A percentile compares a stretch with the other conserved stretches of the same genome.
Evolutionary conservation across 352 stramenopile species (phyloP).

Genomic region (Achlya hypogyna): DNA sequence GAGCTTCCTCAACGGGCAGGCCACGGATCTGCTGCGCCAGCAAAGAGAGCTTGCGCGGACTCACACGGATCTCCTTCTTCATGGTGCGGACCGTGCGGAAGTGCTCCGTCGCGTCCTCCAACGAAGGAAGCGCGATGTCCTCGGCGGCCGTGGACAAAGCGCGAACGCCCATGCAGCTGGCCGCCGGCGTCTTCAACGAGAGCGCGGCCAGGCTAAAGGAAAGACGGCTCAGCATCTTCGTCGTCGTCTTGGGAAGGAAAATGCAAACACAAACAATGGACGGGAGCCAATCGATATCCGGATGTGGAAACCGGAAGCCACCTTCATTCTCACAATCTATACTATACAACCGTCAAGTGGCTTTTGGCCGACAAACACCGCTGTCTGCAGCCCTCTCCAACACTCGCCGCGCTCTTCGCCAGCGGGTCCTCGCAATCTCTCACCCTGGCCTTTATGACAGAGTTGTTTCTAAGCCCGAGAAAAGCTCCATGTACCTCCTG

Average conservation of each 20-base stretch:
- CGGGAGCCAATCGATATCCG: conserved; percentile 5
- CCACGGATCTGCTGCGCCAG: conserved; percentile 77
- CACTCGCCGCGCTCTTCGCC: no score
- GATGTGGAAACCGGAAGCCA: neutral
- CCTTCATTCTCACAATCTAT: neutral
- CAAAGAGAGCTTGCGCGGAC: conserved; percentile 72
- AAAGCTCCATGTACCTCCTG: no score
- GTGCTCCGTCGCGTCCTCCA: conserved; percentile 31
- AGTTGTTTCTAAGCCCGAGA: no score
- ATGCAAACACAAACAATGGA: conserved; percentile 18
- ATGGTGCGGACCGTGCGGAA: conserved; percentile 61
- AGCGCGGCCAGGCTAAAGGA: conserved; percentile 12
- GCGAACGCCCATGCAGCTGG: neutral
- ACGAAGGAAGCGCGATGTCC: conserved; percentile 10
- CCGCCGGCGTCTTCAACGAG: conserved; percentile 1
- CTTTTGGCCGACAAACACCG: neutral
- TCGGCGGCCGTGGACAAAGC: conserved; percentile 18
- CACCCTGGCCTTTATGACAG: no score
- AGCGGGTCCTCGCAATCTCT: no score
- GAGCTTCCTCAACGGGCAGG: conserved; percentile 55
- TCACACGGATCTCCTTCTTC: conserved; percentile 74
- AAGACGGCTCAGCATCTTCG: conserved; percentile 16
- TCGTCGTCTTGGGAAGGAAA: conserved; percentile 1
- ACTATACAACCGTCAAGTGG: neutral
- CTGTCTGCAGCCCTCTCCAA: no score